phyloP scores from a whole-genome alignment of 129 eudicot species.

The Escallonia herrerae region DNA sequence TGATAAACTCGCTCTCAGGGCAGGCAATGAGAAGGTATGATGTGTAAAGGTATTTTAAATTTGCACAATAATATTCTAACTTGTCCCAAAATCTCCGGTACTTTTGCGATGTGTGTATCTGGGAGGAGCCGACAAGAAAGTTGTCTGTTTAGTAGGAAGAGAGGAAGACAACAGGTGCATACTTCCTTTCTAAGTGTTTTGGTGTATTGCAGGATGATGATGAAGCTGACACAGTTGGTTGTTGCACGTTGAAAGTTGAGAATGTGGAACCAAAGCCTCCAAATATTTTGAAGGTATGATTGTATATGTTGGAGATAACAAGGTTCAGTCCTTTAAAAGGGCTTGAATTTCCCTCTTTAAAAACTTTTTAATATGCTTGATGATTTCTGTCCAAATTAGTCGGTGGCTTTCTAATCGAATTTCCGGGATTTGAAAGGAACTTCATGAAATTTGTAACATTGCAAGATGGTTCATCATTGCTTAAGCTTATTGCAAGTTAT shows the following conservation, averaged over 20 bases:
- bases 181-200: constrained; percentile 1
- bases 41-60: not conserved
- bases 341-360: too few relatives aligned
- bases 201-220: constrained; percentile 73
- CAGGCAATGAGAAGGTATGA: constrained; percentile 87
- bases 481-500: not conserved
- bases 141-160: not conserved
- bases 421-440: not conserved
- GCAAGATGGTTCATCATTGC: not conserved
- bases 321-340: too few relatives aligned
- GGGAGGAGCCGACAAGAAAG: not conserved
- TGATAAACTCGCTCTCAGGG: constrained; percentile 90
- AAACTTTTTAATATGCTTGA: too few relatives aligned
- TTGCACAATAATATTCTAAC: too few relatives aligned
- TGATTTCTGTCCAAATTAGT: too few relatives aligned
- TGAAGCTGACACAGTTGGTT: constrained; percentile 99
- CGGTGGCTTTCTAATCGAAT: too few relatives aligned
- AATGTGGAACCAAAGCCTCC: constrained; percentile 90
- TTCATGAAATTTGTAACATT: not conserved
- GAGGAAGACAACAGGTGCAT: not conserved
- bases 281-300: constrained; percentile 68
- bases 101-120: not conserved
- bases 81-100: not conserved
- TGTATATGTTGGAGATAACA: not conserved
- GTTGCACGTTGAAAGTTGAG: constrained; percentile 93